Conservation (phyloP, 805 yeast genomes). For the Lachancea cidri region DNA sequence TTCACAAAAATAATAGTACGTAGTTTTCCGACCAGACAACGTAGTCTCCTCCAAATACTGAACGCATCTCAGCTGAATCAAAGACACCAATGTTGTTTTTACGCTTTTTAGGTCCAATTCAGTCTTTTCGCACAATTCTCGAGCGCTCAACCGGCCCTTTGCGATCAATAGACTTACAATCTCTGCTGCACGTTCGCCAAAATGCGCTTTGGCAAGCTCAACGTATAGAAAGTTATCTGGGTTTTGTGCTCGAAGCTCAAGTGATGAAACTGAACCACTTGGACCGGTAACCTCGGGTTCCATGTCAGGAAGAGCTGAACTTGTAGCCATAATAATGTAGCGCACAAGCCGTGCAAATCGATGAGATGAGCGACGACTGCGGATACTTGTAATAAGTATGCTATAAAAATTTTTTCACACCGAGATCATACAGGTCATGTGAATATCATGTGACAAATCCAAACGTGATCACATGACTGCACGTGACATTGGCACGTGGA, state of each 20-base stretch:
- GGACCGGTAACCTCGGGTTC: not conserved
- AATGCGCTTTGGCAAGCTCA: conserved; percentile 44
- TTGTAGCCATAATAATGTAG: conserved; percentile 4
- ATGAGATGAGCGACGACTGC: not conserved
- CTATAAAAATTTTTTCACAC: too few relatives aligned
- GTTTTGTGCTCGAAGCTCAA: conserved; percentile 48
- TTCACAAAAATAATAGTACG: conserved; percentile 57
- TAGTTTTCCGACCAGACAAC: conserved; percentile 25
- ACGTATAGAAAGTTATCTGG: conserved; percentile 58
- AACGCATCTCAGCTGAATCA: conserved; percentile 76
- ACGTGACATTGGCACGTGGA: too few relatives aligned
- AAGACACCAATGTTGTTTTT: conserved; percentile 63
- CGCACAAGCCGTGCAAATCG: not conserved
- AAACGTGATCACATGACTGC: too few relatives aligned
- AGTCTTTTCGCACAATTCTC: conserved; percentile 45
- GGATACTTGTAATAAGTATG: too few relatives aligned
- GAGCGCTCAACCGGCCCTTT: conserved; percentile 59
- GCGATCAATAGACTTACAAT: conserved; percentile 57
- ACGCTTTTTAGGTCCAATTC: conserved; percentile 46
- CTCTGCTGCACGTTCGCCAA: conserved; percentile 71
- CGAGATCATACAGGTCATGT: too few relatives aligned
- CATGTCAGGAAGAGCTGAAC: conserved; percentile 3
- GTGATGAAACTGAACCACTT: conserved; percentile 17
- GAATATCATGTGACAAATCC: too few relatives aligned
- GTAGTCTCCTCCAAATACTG: conserved; percentile 51